Conservation (phyloP, 73 alveolate species). For the Paramecium octaurelia region DNA sequence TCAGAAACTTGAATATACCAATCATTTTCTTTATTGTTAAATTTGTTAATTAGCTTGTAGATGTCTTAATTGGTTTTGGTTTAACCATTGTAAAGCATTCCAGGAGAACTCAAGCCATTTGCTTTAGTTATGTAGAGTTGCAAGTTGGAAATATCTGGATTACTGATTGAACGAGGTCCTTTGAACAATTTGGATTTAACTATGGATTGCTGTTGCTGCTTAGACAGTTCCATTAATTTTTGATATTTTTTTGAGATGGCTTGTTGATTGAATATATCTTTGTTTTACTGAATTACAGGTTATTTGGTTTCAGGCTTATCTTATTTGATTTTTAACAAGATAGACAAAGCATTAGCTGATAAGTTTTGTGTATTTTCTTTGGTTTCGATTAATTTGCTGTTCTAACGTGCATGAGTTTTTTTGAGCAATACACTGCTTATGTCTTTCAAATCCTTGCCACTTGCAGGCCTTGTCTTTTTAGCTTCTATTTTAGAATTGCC, state of each 20-base stretch:
- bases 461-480: slow-evolving; percentile 20
- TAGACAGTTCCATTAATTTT: background rate
- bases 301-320: slow-evolving; percentile 3
- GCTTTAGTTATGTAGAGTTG: background rate
- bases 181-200: background rate
- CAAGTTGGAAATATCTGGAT: slow-evolving; percentile 23
- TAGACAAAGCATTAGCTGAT: background rate
- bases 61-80: slow-evolving; percentile 51
- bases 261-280: slow-evolving; percentile 17
- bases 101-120: slow-evolving; percentile 6
- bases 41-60: slow-evolving; percentile 9
- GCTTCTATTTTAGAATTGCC: slow-evolving; percentile 8
- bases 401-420: slow-evolving; percentile 44
- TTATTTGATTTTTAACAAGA: background rate
- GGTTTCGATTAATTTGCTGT: slow-evolving; percentile 11
- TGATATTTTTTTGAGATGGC: background rate
- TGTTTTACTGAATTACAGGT: background rate
- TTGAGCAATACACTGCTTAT: background rate
- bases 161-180: slow-evolving; percentile 44
- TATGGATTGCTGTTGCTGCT: background rate
- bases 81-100: slow-evolving; percentile 39
- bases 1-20: slow-evolving; percentile 49
- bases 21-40: slow-evolving; percentile 33
- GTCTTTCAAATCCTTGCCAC: background rate
- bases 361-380: background rate